Percentiles rank a stretch among this genome's conserved stretches.
Evolutionary conservation across 2,329 filamentous ascomycete genomes (phyloP).

Genomic region (Curvularia spicifera): DNA sequence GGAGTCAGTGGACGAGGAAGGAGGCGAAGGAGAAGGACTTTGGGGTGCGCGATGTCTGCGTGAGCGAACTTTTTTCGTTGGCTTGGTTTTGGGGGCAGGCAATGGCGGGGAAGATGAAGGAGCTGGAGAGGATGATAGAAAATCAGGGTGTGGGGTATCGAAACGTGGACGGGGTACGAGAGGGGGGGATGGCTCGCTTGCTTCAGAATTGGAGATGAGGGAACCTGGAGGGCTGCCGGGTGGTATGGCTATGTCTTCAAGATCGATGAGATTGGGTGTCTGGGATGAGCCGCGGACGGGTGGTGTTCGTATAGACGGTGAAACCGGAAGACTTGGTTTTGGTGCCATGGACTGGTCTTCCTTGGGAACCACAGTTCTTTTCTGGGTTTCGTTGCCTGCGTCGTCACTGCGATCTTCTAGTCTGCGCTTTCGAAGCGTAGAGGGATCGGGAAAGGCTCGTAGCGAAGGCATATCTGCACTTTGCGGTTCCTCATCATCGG

Average conservation of each 20-base stretch:
- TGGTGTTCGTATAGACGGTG: background rate
- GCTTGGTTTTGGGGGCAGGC: background rate
- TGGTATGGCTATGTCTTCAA: conserved; percentile 12
- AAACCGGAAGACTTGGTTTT: background rate
- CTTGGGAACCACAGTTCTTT: background rate
- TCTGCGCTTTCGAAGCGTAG: background rate
- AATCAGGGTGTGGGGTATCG: background rate
- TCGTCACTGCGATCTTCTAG: background rate
- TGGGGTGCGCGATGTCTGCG: background rate
- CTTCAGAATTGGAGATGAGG: conserved; percentile 1
- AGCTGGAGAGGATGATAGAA: background rate
- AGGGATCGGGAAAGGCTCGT: conserved; percentile 18
- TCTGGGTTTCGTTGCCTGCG: background rate
- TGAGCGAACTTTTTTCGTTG: background rate
- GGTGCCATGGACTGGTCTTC: background rate
- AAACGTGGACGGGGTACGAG: background rate
- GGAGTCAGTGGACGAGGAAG: background rate
- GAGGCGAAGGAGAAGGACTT: background rate
- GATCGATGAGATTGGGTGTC: conserved; percentile 16
- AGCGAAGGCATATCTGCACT: conserved; percentile 1
- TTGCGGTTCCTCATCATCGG: conserved; percentile 1
- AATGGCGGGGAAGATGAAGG: background rate
- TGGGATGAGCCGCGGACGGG: background rate
- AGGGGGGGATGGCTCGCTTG: background rate
- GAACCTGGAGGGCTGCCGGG: conserved; percentile 13